Conservation (phyloP, 1,139 yeast species). For the Sugiyamaella grinbergsii region DNA sequence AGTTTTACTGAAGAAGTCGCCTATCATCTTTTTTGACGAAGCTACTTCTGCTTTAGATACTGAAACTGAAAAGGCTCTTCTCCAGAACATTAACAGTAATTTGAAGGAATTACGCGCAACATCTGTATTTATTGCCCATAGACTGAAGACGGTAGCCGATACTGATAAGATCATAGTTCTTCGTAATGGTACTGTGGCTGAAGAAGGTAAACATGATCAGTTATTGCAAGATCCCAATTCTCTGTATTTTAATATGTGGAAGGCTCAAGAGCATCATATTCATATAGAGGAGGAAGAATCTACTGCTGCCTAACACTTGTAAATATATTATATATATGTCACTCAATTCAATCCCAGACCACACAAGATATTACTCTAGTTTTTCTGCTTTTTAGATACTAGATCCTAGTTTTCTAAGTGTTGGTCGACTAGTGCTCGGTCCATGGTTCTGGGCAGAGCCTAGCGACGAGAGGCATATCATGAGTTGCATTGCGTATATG, state of each 20-base stretch:
- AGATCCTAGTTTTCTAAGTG: no score
- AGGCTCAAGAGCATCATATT: conserved; percentile 77
- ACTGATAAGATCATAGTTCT: conserved; percentile 91
- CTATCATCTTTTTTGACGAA: conserved; percentile 93
- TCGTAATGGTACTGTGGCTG: conserved; percentile 74
- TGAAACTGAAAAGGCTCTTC: conserved; percentile 85
- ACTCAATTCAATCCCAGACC: no score
- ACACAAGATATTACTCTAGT: no score
- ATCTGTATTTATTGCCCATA: conserved; percentile 88
- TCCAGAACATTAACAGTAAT: conserved; percentile 67
- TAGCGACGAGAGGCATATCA: conserved; percentile 3
- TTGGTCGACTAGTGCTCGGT: no score
- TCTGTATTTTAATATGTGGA: conserved; percentile 80
- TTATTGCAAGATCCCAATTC: conserved; percentile 58
- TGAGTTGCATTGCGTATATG: not conserved
- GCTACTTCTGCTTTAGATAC: conserved; percentile 97
- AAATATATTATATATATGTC: not conserved
- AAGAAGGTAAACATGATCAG: conserved; percentile 78
- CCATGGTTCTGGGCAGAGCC: conserved; percentile 12
- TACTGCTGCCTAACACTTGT: not conserved
- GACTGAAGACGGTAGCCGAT: conserved; percentile 91
- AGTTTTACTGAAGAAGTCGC: conserved; percentile 76
- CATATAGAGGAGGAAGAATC: conserved; percentile 37
- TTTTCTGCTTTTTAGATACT: no score
- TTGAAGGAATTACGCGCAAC: conserved; percentile 64